Evolutionary conservation across 331 rosid species (phyloP).

Genomic region (Phaseolus coccineus): DNA sequence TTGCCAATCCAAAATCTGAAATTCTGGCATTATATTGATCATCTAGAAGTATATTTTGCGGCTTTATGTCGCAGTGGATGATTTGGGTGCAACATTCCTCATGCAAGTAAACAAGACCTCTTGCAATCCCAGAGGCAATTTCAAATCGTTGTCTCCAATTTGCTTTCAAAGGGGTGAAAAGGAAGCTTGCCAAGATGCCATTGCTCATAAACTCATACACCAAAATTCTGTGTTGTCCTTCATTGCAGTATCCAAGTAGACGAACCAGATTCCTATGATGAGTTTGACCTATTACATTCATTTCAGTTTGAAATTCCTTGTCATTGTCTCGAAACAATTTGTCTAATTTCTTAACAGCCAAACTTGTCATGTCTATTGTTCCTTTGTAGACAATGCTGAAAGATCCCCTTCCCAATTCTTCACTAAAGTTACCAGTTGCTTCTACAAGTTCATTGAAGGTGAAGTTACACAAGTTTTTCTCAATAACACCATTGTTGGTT

Average conservation of each 20-base stretch:
- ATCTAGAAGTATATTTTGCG: constrained; percentile 40
- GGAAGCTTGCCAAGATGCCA: constrained; percentile 54
- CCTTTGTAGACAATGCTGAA: constrained; percentile 35
- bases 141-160: constrained; percentile 49
- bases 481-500: not conserved
- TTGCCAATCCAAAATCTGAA: constrained; percentile 62
- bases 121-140: constrained; percentile 54
- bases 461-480: constrained; percentile 40
- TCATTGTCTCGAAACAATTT: constrained; percentile 42
- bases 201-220: constrained; percentile 57
- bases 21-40: constrained; percentile 48
- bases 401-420: constrained; percentile 56
- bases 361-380: constrained; percentile 17
- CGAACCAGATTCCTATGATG: constrained; percentile 49
- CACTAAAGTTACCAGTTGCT: constrained; percentile 57
- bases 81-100: constrained; percentile 59
- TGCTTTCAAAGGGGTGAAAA: constrained; percentile 50
- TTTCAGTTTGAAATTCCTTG: constrained; percentile 52
- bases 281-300: constrained; percentile 54
- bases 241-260: constrained; percentile 51
- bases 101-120: constrained; percentile 63
- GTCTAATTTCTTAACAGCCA: constrained; percentile 54
- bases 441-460: constrained; percentile 52
- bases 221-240: constrained; percentile 48
- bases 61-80: constrained; percentile 70